Evolutionary conservation across 2,329 filamentous ascomycete genomes (phyloP).

Genomic region (Westerdykella ornata): DNA sequence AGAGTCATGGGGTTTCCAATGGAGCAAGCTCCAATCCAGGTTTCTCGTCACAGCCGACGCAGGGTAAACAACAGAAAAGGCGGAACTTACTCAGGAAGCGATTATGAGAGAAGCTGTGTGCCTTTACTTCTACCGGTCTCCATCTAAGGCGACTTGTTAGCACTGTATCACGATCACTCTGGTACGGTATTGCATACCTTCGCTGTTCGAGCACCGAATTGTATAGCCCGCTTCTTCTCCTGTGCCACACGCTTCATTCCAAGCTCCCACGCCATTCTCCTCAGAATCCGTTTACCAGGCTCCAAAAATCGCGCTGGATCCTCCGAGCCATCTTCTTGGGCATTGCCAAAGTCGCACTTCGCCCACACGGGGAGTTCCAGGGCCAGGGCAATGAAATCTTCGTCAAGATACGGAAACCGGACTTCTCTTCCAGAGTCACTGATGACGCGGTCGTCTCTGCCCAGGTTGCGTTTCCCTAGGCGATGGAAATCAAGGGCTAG

Average conservation of each 20-base stretch:
- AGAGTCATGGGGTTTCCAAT: slow-evolving; percentile 17
- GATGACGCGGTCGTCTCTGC: slow-evolving; percentile 86
- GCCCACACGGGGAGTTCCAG: slow-evolving; percentile 67
- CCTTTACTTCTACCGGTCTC: slow-evolving; percentile 45
- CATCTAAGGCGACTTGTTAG: slow-evolving; percentile 37
- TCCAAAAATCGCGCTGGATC: slow-evolving; percentile 49
- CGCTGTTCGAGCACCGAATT: slow-evolving; percentile 39
- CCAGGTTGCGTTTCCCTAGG: slow-evolving; percentile 88
- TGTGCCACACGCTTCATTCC: slow-evolving; percentile 63
- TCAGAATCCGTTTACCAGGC: slow-evolving; percentile 71
- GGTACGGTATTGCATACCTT: slow-evolving; percentile 7
- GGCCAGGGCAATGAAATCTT: slow-evolving; percentile 75
- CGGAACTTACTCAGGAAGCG: slow-evolving; percentile 12
- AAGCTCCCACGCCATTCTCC: slow-evolving; percentile 67
- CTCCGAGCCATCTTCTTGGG: slow-evolving; percentile 13
- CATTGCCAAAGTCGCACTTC: slow-evolving; percentile 75
- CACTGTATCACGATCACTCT: background rate
- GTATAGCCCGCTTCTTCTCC: slow-evolving; percentile 88
- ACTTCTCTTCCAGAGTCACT: slow-evolving; percentile 84
- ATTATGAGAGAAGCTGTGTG: slow-evolving; percentile 38
- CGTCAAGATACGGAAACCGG: slow-evolving; percentile 85
- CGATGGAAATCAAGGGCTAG: slow-evolving; percentile 77
- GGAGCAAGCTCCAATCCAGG: slow-evolving; percentile 3
- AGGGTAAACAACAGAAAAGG: slow-evolving; percentile 2
- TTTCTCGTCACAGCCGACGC: slow-evolving; percentile 27